Evolutionary conservation across 768 basidiomycete species (phyloP).

Genomic region (Termitomyces bulborhizus): DNA sequence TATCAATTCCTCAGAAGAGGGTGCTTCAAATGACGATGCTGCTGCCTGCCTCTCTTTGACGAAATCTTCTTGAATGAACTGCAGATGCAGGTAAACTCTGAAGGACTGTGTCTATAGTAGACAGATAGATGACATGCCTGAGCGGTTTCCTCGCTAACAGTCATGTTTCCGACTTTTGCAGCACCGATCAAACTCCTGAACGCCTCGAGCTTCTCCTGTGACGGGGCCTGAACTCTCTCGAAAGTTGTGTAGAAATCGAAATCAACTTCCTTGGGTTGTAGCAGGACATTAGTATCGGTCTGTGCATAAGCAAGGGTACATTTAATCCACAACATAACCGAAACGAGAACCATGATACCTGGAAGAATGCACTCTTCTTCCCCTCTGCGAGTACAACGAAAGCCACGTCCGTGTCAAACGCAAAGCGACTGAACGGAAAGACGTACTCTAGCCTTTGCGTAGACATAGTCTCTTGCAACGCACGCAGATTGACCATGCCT

Average conservation of each 20-base stretch:
- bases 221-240: conserved; percentile 38
- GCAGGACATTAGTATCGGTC: conserved; percentile 54
- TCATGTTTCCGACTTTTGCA: conserved; percentile 53
- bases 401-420: conserved; percentile 70
- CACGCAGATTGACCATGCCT: conserved; percentile 58
- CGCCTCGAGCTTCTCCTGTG: conserved; percentile 36
- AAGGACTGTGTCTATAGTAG: neutral
- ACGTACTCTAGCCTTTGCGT: conserved; percentile 64
- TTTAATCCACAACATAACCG: neutral
- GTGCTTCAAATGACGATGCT: conserved; percentile 24
- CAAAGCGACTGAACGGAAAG: conserved; percentile 71
- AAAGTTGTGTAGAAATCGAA: conserved; percentile 43
- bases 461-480: conserved; percentile 57
- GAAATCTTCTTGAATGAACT: conserved; percentile 80
- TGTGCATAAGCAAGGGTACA: conserved; percentile 18
- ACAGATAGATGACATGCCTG: conserved; percentile 36
- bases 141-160: conserved; percentile 49
- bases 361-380: conserved; percentile 65
- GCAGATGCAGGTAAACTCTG: neutral
- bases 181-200: conserved; percentile 58
- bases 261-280: conserved; percentile 25
- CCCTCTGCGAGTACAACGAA: conserved; percentile 60
- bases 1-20: conserved; percentile 57
- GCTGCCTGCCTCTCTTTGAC: conserved; percentile 37
- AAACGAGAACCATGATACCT: conserved; percentile 31